Percentiles rank a stretch among this genome's conserved stretches.
Conservation (phyloP, 2,329 filamentous ascomycete species). For the Apiospora kogelbergensis region DNA sequence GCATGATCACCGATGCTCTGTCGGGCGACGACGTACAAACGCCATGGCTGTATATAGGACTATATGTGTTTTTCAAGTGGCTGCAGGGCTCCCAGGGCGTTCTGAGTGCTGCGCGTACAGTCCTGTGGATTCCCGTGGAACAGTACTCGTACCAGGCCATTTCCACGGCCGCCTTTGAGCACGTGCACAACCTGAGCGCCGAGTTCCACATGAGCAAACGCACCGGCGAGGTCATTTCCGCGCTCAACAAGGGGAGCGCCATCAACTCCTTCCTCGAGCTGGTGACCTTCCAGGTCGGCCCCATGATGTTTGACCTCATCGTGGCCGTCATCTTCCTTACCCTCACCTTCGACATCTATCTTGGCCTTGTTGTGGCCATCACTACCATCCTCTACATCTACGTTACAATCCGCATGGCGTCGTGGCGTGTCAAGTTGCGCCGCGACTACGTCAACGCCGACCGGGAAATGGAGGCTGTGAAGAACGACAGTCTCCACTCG, state of each 20-base stretch:
- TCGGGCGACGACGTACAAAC: conserved; percentile 39
- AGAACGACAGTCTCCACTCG: conserved; percentile 9
- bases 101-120: conserved; percentile 40
- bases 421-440: conserved; percentile 6
- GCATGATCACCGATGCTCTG: conserved; percentile 39
- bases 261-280: conserved; percentile 51
- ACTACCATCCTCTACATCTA: conserved; percentile 52
- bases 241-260: conserved; percentile 45
- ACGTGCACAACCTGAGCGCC: conserved; percentile 45
- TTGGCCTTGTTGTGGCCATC: conserved; percentile 47
- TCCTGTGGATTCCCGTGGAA: conserved; percentile 49
- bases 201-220: conserved; percentile 53
- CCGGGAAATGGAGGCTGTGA: conserved; percentile 10
- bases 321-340: conserved; percentile 49
- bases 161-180: conserved; percentile 46
- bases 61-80: conserved; percentile 44
- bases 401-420: conserved; percentile 32
- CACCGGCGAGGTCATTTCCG: conserved; percentile 51
- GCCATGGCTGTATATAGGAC: conserved; percentile 27
- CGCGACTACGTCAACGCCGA: conserved; percentile 10
- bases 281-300: conserved; percentile 49
- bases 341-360: conserved; percentile 45
- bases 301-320: conserved; percentile 50
- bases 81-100: conserved; percentile 47
- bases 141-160: conserved; percentile 44